These are phyloP conservation scores for Scedosporium boydii DNA, from an alignment of 2,329 filamentous ascomycete species.

Conservation along the genomic window DNA sequence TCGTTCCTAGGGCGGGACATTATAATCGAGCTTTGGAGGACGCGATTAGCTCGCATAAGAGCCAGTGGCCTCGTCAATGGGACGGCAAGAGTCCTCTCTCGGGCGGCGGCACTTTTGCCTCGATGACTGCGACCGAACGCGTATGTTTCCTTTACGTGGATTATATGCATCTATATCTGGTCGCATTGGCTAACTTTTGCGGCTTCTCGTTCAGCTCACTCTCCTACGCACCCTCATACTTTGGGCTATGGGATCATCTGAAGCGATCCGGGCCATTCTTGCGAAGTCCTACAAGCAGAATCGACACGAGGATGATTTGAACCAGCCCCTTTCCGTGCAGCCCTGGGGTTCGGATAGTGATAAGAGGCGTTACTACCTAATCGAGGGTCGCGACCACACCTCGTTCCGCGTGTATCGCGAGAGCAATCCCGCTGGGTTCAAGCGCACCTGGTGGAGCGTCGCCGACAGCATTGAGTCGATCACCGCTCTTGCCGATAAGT, in stretches of 20 bases:
- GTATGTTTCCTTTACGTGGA: conserved; percentile 38
- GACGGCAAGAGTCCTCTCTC: conserved; percentile 72
- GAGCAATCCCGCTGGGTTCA: conserved; percentile 70
- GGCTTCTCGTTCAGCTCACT: conserved; percentile 51
- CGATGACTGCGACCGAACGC: conserved; percentile 71
- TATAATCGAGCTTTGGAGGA: conserved; percentile 92
- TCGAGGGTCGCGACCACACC: conserved; percentile 91
- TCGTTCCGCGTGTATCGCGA: conserved; percentile 90
- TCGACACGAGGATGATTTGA: conserved; percentile 68
- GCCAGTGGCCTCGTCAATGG: conserved; percentile 85
- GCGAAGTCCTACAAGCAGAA: conserved; percentile 82
- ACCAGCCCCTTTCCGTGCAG: conserved; percentile 82
- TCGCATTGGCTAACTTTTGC: not conserved
- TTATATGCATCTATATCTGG: not conserved
- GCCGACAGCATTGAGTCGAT: conserved; percentile 87
- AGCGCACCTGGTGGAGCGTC: conserved; percentile 82
- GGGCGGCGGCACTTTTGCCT: conserved; percentile 70
- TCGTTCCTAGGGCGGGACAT: conserved; percentile 65
- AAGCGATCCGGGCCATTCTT: conserved; percentile 69
- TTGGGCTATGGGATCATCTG: conserved; percentile 85
- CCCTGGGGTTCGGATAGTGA: conserved; percentile 85
- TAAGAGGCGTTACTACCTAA: conserved; percentile 84
- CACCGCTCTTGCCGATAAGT: conserved; percentile 62
- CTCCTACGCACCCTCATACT: conserved; percentile 74
- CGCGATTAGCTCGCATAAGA: conserved; percentile 73